Percentiles rank a stretch among this genome's conserved stretches.
These are phyloP conservation scores for Phytophthora melonis DNA, from an alignment of 352 stramenopile genomes.

Conservation along the genomic window DNA sequence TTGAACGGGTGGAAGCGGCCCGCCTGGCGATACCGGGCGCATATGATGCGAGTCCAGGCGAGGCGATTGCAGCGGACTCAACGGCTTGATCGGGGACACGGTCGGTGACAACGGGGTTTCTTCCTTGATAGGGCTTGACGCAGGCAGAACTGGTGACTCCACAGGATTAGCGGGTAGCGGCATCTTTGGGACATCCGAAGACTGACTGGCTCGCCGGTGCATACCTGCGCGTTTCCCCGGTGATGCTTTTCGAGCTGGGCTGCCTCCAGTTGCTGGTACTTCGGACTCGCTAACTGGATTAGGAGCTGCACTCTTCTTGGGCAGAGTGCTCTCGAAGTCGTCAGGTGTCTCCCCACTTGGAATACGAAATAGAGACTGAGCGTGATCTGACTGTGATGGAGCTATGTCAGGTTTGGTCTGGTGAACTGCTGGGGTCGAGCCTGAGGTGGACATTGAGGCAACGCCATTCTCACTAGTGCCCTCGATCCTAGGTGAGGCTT, in stretches of 20 bases:
- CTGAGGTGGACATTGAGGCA: neutral
- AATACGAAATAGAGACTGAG: slow-evolving; percentile 11
- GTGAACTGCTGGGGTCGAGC: neutral
- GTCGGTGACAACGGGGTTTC: neutral
- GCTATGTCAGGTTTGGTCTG: neutral
- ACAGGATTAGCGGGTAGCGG: neutral
- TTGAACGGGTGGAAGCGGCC: slow-evolving; percentile 14
- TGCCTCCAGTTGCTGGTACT: neutral
- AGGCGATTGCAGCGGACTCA: neutral
- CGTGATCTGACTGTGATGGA: neutral
- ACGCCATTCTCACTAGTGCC: neutral
- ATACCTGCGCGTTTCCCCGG: slow-evolving; percentile 5
- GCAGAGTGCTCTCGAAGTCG: neutral
- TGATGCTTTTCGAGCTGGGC: neutral
- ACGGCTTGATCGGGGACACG: neutral
- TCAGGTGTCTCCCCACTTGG: slow-evolving; percentile 2
- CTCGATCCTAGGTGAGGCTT: slow-evolving; percentile 1
- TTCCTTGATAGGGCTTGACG: slow-evolving; percentile 1
- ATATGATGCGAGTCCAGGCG: neutral
- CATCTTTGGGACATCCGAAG: slow-evolving; percentile 4
- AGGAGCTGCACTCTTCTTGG: neutral
- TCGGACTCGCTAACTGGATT: neutral
- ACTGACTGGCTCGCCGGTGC: slow-evolving; percentile 20
- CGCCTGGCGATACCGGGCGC: slow-evolving; percentile 1
- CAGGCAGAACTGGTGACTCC: neutral